These are phyloP conservation scores for Acaromyces ingoldii DNA, from an alignment of 1,284 basidiomycete genomes.

Conservation along the genomic window DNA sequence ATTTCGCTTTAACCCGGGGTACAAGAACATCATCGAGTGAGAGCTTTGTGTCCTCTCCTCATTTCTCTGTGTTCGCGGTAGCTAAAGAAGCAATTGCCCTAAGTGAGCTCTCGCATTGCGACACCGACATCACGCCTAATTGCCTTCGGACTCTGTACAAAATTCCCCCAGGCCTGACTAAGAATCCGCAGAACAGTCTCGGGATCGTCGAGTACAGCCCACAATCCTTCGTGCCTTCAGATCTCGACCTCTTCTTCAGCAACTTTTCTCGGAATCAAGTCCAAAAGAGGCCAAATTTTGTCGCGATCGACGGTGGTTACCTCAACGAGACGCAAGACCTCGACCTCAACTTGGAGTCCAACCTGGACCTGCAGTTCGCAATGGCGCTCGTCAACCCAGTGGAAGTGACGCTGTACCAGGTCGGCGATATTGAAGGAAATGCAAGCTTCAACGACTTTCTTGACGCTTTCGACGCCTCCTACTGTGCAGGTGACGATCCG, in stretches of 20 bases:
- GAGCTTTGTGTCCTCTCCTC: no score
- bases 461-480: constrained; percentile 57
- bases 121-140: constrained; percentile 55
- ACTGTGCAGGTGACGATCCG: constrained; percentile 63
- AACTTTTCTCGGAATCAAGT: constrained; percentile 54
- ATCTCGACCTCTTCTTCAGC: constrained; percentile 56
- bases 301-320: constrained; percentile 56
- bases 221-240: constrained; percentile 55
- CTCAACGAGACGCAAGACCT: constrained; percentile 52
- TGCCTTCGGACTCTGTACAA: constrained; percentile 58
- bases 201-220: constrained; percentile 60
- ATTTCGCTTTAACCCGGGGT: no score
- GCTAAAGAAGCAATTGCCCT: no score
- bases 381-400: constrained; percentile 56
- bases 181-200: constrained; percentile 57
- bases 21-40: no score
- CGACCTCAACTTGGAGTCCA: constrained; percentile 57
- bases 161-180: constrained; percentile 53
- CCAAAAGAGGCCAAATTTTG: constrained; percentile 51
- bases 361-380: constrained; percentile 59
- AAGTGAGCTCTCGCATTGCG: constrained; percentile 54
- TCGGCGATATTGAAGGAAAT: constrained; percentile 54
- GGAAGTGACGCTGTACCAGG: constrained; percentile 56
- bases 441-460: constrained; percentile 42
- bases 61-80: no score